Conservation (phyloP, 2,329 filamentous ascomycete genomes). For the Phoma sp. region DNA sequence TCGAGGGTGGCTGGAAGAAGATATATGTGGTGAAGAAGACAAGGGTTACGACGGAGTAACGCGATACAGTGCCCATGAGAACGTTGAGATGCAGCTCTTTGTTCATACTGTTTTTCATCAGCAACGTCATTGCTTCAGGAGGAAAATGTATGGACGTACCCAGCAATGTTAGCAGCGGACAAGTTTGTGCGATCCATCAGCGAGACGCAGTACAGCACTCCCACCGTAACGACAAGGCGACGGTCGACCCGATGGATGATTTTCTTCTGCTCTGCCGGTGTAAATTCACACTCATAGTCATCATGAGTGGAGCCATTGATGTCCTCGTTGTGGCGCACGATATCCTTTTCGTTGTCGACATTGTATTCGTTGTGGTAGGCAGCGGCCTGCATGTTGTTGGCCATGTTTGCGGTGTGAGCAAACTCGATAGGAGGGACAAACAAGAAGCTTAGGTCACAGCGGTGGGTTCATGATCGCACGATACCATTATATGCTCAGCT, state of each 20-base stretch:
- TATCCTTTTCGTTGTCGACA: slow-evolving; percentile 34
- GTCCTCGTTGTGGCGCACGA: slow-evolving; percentile 31
- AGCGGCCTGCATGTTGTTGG: slow-evolving; percentile 7
- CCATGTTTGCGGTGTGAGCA: slow-evolving; percentile 12
- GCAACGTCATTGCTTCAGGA: slow-evolving; percentile 13
- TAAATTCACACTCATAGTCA: slow-evolving; percentile 54
- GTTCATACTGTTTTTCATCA: slow-evolving; percentile 49
- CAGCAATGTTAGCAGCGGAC: slow-evolving; percentile 74
- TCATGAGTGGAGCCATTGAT: slow-evolving; percentile 30
- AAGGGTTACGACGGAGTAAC: slow-evolving; percentile 65
- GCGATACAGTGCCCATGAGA: slow-evolving; percentile 37
- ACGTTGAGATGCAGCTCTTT: slow-evolving; percentile 42
- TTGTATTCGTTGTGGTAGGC: slow-evolving; percentile 19
- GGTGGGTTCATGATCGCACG: slow-evolving; percentile 6
- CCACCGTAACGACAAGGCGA: slow-evolving; percentile 56
- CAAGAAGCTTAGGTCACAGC: slow-evolving; percentile 10
- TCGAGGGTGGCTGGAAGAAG: slow-evolving; percentile 51
- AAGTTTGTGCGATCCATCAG: slow-evolving; percentile 83
- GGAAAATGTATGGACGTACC: slow-evolving; percentile 44
- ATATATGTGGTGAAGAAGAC: slow-evolving; percentile 55
- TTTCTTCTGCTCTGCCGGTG: slow-evolving; percentile 66
- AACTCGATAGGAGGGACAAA: slow-evolving; percentile 5
- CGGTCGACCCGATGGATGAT: slow-evolving; percentile 74
- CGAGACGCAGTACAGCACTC: slow-evolving; percentile 73
- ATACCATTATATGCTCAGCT: slow-evolving; percentile 21